These are phyloP conservation scores for Cystobasidium sp. DNA, from an alignment of 1,284 basidiomycete genomes.

Conservation along the genomic window DNA sequence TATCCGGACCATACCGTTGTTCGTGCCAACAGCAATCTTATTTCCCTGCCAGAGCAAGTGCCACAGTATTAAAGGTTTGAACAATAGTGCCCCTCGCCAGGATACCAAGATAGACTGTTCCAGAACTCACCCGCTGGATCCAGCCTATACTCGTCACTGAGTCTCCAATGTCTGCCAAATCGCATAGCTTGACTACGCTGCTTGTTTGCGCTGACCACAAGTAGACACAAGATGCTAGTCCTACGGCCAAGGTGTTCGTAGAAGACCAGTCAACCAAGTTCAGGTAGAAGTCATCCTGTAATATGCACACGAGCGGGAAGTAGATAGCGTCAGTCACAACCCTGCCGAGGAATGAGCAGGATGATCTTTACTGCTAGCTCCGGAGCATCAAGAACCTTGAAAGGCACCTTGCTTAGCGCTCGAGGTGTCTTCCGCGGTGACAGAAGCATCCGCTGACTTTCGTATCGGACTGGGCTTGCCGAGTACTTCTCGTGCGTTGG, in stretches of 20 bases:
- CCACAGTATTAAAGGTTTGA: too few species aligned
- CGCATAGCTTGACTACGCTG: constrained; percentile 87
- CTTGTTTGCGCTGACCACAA: constrained; percentile 96
- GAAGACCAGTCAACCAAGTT: constrained; percentile 98
- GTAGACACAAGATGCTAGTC: constrained; percentile 88
- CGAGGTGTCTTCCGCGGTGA: constrained; percentile 80
- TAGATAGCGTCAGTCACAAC: neutral
- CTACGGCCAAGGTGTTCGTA: constrained; percentile 92
- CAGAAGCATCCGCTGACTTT: constrained; percentile 80
- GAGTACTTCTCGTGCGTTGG: constrained; percentile 83
- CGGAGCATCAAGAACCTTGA: constrained; percentile 95
- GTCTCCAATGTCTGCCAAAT: constrained; percentile 65
- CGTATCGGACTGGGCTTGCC: constrained; percentile 83
- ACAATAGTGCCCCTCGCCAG: neutral
- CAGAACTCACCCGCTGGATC: constrained; percentile 82
- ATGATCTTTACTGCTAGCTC: constrained; percentile 68
- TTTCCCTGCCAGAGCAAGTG: too few species aligned
- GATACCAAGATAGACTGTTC: neutral
- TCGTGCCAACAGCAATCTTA: constrained; percentile 88
- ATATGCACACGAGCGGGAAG: neutral
- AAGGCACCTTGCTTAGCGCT: constrained; percentile 90
- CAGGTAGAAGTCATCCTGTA: constrained; percentile 90
- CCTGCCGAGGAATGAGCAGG: too few species aligned
- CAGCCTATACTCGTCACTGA: constrained; percentile 84
- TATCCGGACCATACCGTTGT: constrained; percentile 84